Conservation (phyloP, 2,329 filamentous ascomycete species). For the Periconia digitata region DNA sequence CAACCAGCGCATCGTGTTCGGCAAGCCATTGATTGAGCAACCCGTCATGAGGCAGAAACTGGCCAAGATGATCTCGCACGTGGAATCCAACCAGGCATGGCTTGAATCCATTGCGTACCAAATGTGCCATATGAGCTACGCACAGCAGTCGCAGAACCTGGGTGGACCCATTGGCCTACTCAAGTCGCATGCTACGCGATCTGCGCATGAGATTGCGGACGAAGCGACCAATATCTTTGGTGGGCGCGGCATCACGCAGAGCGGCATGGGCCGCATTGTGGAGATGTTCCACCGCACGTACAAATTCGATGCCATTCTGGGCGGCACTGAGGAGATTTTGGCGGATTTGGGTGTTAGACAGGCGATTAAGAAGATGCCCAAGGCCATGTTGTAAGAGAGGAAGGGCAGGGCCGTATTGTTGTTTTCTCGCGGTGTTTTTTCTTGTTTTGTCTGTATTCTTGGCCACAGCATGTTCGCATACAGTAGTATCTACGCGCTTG, state of each 20-base stretch:
- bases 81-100: conserved; percentile 84
- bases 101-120: conserved; percentile 83
- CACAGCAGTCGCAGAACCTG: conserved; percentile 71
- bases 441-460: too few species aligned
- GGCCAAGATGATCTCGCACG: conserved; percentile 82
- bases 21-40: conserved; percentile 79
- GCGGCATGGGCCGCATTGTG: conserved; percentile 78
- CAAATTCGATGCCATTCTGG: conserved; percentile 68
- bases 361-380: conserved; percentile 82
- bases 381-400: conserved; percentile 68
- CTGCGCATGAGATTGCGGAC: conserved; percentile 81
- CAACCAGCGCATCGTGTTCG: conserved; percentile 82
- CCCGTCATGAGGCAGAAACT: conserved; percentile 81
- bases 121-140: conserved; percentile 83
- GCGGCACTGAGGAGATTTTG: conserved; percentile 81
- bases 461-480: too few species aligned
- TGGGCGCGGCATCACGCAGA: conserved; percentile 76
- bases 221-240: conserved; percentile 86
- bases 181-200: conserved; percentile 76
- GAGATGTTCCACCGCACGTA: conserved; percentile 85
- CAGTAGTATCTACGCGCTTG: too few species aligned
- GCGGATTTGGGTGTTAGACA: conserved; percentile 81
- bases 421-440: too few species aligned
- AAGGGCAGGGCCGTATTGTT: too few species aligned
- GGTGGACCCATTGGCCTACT: conserved; percentile 81